Percentiles rank a stretch among this genome's conserved stretches.
Evolutionary conservation across 805 yeast genomes (phyloP).

Genomic region (Starmerella stellata): DNA sequence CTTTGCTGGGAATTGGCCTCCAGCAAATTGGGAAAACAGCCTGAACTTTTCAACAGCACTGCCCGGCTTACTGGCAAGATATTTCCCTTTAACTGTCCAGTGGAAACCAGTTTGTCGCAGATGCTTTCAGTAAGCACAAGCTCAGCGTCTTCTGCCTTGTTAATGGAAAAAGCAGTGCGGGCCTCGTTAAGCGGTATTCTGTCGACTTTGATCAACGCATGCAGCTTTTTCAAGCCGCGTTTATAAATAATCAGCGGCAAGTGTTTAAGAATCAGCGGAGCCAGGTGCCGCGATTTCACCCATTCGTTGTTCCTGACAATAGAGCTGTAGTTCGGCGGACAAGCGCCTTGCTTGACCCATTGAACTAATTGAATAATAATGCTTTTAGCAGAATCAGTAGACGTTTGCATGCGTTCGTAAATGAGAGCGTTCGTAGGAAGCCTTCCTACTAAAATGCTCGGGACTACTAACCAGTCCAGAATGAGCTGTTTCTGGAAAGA

Average conservation of each 20-base stretch:
- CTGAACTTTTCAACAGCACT: conserved; percentile 14
- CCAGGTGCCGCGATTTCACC: conserved; percentile 16
- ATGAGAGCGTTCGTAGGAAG: conserved; percentile 27
- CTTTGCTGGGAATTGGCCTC: conserved; percentile 1
- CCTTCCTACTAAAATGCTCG: conserved; percentile 37
- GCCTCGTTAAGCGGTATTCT: conserved; percentile 3
- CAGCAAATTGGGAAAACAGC: conserved; percentile 15
- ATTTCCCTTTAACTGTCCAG: conserved; percentile 25
- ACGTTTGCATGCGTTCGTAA: conserved; percentile 2
- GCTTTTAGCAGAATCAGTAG: neutral
- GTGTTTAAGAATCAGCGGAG: conserved; percentile 18
- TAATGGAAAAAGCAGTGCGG: conserved; percentile 6
- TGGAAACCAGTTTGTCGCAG: conserved; percentile 21
- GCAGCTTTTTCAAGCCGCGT: conserved; percentile 17
- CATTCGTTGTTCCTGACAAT: conserved; percentile 20
- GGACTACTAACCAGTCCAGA: conserved; percentile 34
- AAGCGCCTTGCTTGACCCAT: conserved; percentile 29
- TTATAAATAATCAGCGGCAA: conserved; percentile 20
- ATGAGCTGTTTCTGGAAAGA: conserved; percentile 27
- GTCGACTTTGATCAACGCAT: neutral
- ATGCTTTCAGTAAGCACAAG: conserved; percentile 21
- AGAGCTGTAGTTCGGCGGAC: conserved; percentile 22
- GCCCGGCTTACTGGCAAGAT: conserved; percentile 16
- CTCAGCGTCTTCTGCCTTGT: conserved; percentile 7
- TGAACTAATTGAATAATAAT: neutral